Conservation (phyloP, 73 alveolate species). For the Tetrahymena borealis region DNA sequence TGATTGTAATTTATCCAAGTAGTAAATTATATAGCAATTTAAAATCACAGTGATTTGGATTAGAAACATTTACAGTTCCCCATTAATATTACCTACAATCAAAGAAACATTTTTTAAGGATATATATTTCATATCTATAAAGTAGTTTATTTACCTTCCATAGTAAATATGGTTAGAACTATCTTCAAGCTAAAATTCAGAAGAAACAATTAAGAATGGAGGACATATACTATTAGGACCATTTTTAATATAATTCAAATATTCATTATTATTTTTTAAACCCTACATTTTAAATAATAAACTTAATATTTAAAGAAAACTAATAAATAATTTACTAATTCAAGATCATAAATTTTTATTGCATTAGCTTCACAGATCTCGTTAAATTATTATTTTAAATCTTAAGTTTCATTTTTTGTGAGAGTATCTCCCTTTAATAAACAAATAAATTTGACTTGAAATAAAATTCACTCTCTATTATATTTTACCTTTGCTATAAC, state of each 20-base stretch:
- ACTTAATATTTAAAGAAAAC: too few relatives aligned
- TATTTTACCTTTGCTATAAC: not conserved
- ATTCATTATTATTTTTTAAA: not conserved
- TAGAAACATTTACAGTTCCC: not conserved
- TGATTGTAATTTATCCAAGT: not conserved
- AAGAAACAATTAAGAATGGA: not conserved
- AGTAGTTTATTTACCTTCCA: too few relatives aligned
- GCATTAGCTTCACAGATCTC: not conserved
- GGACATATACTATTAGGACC: not conserved
- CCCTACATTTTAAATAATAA: not conserved
- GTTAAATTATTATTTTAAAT: not conserved
- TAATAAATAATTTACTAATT: too few relatives aligned
- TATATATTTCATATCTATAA: too few relatives aligned
- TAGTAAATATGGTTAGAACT: not conserved
- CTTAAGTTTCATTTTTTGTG: not conserved
- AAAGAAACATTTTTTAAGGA: too few relatives aligned
- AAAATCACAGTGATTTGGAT: not conserved
- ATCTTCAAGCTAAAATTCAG: not conserved
- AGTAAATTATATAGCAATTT: not conserved
- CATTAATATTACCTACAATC: not conserved
- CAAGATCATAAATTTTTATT: not conserved
- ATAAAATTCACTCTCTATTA: not conserved
- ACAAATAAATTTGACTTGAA: not conserved
- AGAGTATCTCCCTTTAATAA: not conserved
- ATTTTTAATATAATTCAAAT: not conserved